A percentile compares a stretch with the other conserved stretches of the same genome.
Conservation (phyloP, 371 early-diverging fungal species). For the Mucor racemosus region DNA sequence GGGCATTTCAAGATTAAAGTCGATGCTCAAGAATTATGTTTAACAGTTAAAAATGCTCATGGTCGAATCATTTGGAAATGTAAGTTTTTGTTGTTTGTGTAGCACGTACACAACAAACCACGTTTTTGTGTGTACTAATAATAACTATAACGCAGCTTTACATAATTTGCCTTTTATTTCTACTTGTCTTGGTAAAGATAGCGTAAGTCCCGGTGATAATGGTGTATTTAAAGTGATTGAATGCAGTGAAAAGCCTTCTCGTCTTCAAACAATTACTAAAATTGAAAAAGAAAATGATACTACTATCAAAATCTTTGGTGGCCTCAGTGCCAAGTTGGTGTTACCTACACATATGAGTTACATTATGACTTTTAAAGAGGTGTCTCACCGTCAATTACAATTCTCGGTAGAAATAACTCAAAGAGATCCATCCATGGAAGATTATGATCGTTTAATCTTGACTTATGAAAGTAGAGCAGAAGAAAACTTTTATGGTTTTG, state of each 20-base stretch:
- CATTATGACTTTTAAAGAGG: conserved; percentile 34
- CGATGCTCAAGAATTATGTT: conserved; percentile 25
- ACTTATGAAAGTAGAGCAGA: conserved; percentile 37
- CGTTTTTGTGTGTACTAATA: conserved; percentile 12
- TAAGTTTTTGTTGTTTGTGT: conserved; percentile 16
- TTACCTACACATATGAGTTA: conserved; percentile 38
- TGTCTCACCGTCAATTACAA: conserved; percentile 37
- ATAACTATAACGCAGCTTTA: conserved; percentile 29
- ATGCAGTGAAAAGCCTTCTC: conserved; percentile 35
- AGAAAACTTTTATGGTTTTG: conserved; percentile 57
- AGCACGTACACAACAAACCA: neutral
- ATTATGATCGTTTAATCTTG: conserved; percentile 35
- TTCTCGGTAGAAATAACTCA: conserved; percentile 31
- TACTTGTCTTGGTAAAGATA: conserved; percentile 37
- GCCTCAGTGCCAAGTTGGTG: conserved; percentile 39
- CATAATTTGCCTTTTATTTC: conserved; percentile 48
- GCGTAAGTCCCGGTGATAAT: conserved; percentile 24
- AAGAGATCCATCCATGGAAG: conserved; percentile 34
- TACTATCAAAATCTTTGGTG: conserved; percentile 35
- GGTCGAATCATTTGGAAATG: conserved; percentile 37
- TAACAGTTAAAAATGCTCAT: conserved; percentile 26
- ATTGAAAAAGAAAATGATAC: conserved; percentile 25
- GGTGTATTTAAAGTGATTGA: conserved; percentile 41
- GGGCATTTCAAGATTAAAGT: conserved; percentile 32
- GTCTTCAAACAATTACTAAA: conserved; percentile 45